Evolutionary conservation across 2,329 filamentous ascomycete species (phyloP), one percentile per base, ranked within the genome.

Genomic region (Phaeosphaeria sp.): DNA sequence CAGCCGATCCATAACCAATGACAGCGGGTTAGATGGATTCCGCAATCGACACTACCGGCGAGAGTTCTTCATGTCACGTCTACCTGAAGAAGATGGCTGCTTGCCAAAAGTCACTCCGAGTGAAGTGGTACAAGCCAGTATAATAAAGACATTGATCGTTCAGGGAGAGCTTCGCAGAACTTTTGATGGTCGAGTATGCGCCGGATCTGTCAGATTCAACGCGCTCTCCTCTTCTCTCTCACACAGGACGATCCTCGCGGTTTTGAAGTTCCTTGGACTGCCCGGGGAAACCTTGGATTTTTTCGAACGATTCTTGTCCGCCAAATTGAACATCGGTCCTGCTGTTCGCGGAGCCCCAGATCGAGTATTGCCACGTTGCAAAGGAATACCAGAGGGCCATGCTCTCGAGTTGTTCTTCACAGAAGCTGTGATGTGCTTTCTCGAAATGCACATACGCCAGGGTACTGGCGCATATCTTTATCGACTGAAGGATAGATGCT

Each of bases 261-360:
- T 89, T 0, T 71, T 90, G 58, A 76, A 81, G 25, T 88, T 85
- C 65, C 81, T 90, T 46, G 86, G 86, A 0, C 79, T 90, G 3
- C 82, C 85, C 0, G 71, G 83, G 2, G 72, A 66, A 0, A 89
- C 87, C 84, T 67, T 89, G 1, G 69, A 71, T 6, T 87, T 90
- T 69, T 90, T 90, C 71, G 74, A 71, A 13, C 81, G 77, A 2
- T 89, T 87, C 50, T 65, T 75, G 1, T 30, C 56, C 4, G 64
- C 64, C 0, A 69, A 63, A 1, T 46, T 74, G 52, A 70, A 71
- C 49, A 66, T 72, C 47, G 63, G 67, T 10, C 64, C 68, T 5
- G 43, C 64, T 17, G 54, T 68, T 1, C 62, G 60, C 10, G 69
- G 65, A 9, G 58, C 62, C 6, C 48, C 59, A 6, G 66, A 69